Base-by-base conservation (phyloP, 306 rosid species). In the Albizia julibrissin region DNA sequence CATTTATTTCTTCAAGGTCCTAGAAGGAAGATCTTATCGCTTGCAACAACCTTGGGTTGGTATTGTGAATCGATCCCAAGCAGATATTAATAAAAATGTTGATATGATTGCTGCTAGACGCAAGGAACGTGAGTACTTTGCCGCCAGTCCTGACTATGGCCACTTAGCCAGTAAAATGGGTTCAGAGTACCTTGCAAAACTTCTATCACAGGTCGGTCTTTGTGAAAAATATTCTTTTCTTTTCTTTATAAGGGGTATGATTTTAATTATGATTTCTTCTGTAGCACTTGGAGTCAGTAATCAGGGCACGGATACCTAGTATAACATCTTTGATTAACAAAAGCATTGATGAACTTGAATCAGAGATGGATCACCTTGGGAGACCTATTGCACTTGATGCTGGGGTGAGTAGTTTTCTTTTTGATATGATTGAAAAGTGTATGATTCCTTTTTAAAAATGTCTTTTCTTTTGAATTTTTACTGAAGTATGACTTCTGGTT, bases 41-140 rank as follows among this genome's bases (percentile, higher is more conserved):
- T 95, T 95, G 84, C 99, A 93, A 87, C 91, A 68, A 0, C 99
- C 98, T 59, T 95, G 99, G 99, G 99, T 95, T 88, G 98, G 99
- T 72, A 79, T 95, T 80, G 99, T 95, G 72, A 95, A 95, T 86
- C 94, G 99, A 75, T 95, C 99, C 69, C 98, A 95, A 87, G 96
- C 96, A 69, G 99, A 95, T 85, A 93, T 95, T 84, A 95, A 93
- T 88, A 93, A 91, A 89, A 93, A 90, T 84, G 87, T 89, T 72
- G 99, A 95, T 84, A 95, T 95, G 98, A 92, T 89, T 77, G 56
- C 85, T 64, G 96, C 99, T 24, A 87, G 99, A 85, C 93, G 92
- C 78, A 95, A 91, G 86, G 98, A 95, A 88, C 94, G 86, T 2
- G 99, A 95, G 85, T 95, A 95, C 87, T 95, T 95, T 68, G 91